Base-by-base conservation (phyloP, 345 rosid genomes). In the Excoecaria agallocha region DNA sequence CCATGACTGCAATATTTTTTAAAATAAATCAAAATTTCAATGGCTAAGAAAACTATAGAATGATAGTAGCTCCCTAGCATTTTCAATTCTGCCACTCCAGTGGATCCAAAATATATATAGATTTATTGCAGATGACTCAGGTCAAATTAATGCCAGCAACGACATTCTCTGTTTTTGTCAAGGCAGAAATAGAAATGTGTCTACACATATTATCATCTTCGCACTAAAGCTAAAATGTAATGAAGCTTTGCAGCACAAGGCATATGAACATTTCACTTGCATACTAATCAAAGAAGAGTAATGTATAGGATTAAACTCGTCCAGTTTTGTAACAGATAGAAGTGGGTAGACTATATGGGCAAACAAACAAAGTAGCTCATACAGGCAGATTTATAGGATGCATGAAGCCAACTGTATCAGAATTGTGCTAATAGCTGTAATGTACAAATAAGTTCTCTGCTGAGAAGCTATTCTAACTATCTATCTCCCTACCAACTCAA, bases 341-440 rank as follows among this genome's bases (percentile, higher is more conserved):
- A 20, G 6, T 4, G 10, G 55, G 17, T 66, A 45, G 55, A 7
- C 22, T 24, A 13, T 25, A 6, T 48, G 70, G 35, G 17, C 1
- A 45, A 6, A 20, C 10, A 20, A 43, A 38, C 3, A 9, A 43
- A 49, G 25, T 12, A 24, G 69, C 54, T 30, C 20, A 15, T 48
- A 25, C 72, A 8, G 13, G 56, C 19, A 74, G 50, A 45, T 57
- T 55, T 35, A 30, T 39, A 41, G 6, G 17, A 39, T 43, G n/a
- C 24, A 17, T 45, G 3, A 17, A 52, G 61, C 76, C 9, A 41
- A 74, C 60, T 63, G 25, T 37, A 43, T 54, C 20, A 13, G n/a
- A 65, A 58, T 74, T 50, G 45, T 52, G 48, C 56, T 64, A 41
- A 39, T 19, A 39, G 25, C 41, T 25, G 50, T 17, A 73, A 57